phyloP scores from a whole-genome alignment of 495 filamentous ascomycete species.

The Xeromyces bisporus region DNA sequence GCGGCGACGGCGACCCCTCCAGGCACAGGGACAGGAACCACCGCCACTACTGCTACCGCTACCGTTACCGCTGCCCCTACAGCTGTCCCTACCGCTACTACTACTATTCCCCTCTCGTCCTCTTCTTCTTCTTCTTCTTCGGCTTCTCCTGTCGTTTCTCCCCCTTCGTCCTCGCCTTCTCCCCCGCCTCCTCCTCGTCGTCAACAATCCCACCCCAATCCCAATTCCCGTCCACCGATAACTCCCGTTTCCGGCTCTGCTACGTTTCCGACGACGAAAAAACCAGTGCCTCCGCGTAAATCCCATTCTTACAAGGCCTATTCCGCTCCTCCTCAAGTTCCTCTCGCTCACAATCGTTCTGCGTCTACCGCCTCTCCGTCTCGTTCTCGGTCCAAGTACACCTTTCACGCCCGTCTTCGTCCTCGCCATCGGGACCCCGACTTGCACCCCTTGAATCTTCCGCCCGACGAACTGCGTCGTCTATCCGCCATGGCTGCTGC shows the following conservation, averaged over 20 bases:
- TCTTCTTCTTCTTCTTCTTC: too few relatives aligned
- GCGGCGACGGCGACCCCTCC: too few relatives aligned
- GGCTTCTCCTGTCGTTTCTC: too few relatives aligned
- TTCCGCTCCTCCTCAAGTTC: slow-evolving; percentile 5
- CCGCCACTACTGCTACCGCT: too few relatives aligned
- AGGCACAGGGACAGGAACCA: too few relatives aligned
- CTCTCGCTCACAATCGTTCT: slow-evolving; percentile 16
- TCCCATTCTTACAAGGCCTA: too few relatives aligned
- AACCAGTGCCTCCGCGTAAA: slow-evolving; percentile 10
- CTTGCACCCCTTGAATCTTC: slow-evolving; percentile 71
- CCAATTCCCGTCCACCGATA: slow-evolving; percentile 3
- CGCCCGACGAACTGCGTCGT: slow-evolving; percentile 65
- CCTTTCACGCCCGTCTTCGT: slow-evolving; percentile 14
- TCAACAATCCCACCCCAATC: too few relatives aligned
- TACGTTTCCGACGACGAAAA: slow-evolving; percentile 6
- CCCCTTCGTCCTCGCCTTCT: too few relatives aligned
- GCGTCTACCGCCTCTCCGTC: slow-evolving; percentile 17
- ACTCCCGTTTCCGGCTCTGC: slow-evolving; percentile 4
- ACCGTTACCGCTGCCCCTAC: too few relatives aligned
- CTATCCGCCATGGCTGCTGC: slow-evolving; percentile 55
- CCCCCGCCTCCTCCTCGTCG: too few relatives aligned
- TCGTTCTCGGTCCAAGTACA: slow-evolving; percentile 7
- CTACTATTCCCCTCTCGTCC: too few relatives aligned
- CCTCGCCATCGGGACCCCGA: slow-evolving; percentile 52
- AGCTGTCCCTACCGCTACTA: too few relatives aligned